Conservation (phyloP, 495 filamentous ascomycete genomes). For the Penicillium egyptiacum region DNA sequence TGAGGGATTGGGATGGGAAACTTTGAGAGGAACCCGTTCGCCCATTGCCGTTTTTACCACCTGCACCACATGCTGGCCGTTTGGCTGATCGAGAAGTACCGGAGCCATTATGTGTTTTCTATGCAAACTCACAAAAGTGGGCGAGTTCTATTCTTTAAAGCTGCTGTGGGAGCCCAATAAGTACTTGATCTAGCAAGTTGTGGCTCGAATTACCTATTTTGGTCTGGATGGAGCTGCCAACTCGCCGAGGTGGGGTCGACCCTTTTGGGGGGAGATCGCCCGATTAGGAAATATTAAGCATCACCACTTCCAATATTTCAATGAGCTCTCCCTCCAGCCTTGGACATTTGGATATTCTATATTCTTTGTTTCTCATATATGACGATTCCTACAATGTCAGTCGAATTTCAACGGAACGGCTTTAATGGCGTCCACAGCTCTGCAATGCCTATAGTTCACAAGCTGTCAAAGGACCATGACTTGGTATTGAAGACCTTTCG, state of each 20-base stretch:
- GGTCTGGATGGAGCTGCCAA: neutral
- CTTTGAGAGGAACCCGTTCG: slow-evolving; percentile 13
- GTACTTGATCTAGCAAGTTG: slow-evolving; percentile 2
- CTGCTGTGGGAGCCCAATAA: neutral
- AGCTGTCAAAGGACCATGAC: slow-evolving; percentile 40
- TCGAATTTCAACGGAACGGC: slow-evolving; percentile 15
- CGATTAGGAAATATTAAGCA: slow-evolving; percentile 20
- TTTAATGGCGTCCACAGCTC: slow-evolving; percentile 20
- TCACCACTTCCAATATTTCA: slow-evolving; percentile 12
- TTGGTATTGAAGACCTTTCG: slow-evolving; percentile 53
- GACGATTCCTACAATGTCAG: neutral
- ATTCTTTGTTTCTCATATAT: no score
- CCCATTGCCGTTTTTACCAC: slow-evolving; percentile 5
- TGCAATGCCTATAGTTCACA: slow-evolving; percentile 25
- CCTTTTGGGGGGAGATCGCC: neutral
- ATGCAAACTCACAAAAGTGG: neutral
- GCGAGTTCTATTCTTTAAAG: neutral
- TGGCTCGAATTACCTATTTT: slow-evolving; percentile 8
- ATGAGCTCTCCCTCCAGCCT: slow-evolving; percentile 1
- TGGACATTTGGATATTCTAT: neutral
- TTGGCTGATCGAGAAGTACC: slow-evolving; percentile 17
- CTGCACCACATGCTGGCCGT: neutral
- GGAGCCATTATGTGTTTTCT: slow-evolving; percentile 16
- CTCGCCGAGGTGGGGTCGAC: neutral
- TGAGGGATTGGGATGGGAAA: slow-evolving; percentile 50